Percentiles rank a stretch among this genome's conserved stretches.
These are phyloP conservation scores for Hanseniaspora sp. DNA, from an alignment of 1,139 yeast genomes.

Conservation along the genomic window DNA sequence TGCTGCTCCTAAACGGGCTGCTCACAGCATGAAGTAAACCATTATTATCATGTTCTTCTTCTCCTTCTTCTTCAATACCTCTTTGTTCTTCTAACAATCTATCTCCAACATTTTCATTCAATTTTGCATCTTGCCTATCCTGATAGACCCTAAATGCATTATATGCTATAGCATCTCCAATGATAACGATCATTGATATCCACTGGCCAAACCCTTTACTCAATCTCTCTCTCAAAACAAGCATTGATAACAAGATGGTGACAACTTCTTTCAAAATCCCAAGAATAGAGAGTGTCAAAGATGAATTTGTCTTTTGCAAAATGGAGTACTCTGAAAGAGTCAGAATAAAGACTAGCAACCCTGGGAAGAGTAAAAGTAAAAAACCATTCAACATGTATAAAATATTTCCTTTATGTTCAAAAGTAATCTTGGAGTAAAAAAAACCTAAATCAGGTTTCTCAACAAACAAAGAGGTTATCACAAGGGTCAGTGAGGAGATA, in stretches of 20 bases:
- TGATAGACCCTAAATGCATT: constrained; percentile 2
- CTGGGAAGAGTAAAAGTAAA: constrained; percentile 60
- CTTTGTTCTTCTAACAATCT: neutral
- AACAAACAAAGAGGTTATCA: constrained; percentile 34
- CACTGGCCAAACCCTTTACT: constrained; percentile 46
- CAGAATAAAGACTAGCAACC: constrained; percentile 78
- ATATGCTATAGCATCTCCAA: constrained; percentile 14
- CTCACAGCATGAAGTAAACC: too few species aligned
- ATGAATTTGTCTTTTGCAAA: constrained; percentile 66
- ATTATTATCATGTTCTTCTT: neutral
- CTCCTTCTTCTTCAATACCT: neutral
- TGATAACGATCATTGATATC: constrained; percentile 65
- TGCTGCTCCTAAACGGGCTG: neutral
- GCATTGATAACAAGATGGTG: constrained; percentile 60
- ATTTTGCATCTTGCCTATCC: neutral
- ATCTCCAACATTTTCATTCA: neutral
- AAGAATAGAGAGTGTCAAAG: constrained; percentile 69
- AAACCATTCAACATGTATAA: constrained; percentile 34
- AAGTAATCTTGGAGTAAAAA: constrained; percentile 22
- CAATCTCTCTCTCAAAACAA: constrained; percentile 65
- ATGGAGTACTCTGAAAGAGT: constrained; percentile 80
- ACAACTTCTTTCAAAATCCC: constrained; percentile 87
- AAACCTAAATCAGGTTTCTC: constrained; percentile 26
- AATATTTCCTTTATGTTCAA: constrained; percentile 15
- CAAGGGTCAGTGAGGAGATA: constrained; percentile 55